Percentiles rank a stretch among this genome's conserved stretches.
These are phyloP conservation scores for Barbarea vulgaris DNA, from an alignment of 345 rosid genomes.

Conservation along the genomic window DNA sequence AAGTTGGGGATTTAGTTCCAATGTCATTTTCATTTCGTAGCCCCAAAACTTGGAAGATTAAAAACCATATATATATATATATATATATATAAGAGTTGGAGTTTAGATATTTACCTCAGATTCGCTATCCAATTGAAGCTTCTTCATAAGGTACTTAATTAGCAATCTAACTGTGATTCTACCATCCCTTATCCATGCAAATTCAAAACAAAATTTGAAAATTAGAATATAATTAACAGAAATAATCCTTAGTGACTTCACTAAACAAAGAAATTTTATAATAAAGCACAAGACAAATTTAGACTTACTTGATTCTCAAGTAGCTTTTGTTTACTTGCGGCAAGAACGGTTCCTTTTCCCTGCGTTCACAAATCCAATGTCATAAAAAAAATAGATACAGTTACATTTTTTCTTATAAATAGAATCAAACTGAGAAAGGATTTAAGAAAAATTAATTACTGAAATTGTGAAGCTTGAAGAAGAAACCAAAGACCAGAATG, in stretches of 20 bases:
- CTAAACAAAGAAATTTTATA: background rate
- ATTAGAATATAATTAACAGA: constrained; percentile 8
- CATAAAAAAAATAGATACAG: background rate
- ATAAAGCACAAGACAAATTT: constrained; percentile 3
- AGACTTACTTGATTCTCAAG: constrained; percentile 91
- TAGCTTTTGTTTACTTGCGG: constrained; percentile 94
- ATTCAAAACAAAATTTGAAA: constrained; percentile 3
- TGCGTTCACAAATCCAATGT: constrained; percentile 47
- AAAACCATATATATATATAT: background rate
- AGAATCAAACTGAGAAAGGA: background rate
- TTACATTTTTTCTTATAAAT: background rate
- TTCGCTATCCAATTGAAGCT: constrained; percentile 85
- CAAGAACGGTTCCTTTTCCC: constrained; percentile 81
- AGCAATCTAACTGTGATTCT: constrained; percentile 88
- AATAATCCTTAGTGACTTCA: constrained; percentile 17
- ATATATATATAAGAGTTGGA: constrained; percentile 12
- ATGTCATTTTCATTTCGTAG: constrained; percentile 36
- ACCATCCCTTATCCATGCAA: constrained; percentile 69
- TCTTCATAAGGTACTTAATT: constrained; percentile 89
- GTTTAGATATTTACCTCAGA: constrained; percentile 68
- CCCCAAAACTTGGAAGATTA: constrained; percentile 15
- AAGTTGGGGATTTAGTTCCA: constrained; percentile 36
- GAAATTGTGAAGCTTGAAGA: constrained; percentile 84
- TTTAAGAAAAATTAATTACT: constrained; percentile 46
- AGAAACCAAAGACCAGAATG: constrained; percentile 94